Conservation (phyloP, 2,329 filamentous ascomycete genomes). For the Dactylellina leptospora region DNA sequence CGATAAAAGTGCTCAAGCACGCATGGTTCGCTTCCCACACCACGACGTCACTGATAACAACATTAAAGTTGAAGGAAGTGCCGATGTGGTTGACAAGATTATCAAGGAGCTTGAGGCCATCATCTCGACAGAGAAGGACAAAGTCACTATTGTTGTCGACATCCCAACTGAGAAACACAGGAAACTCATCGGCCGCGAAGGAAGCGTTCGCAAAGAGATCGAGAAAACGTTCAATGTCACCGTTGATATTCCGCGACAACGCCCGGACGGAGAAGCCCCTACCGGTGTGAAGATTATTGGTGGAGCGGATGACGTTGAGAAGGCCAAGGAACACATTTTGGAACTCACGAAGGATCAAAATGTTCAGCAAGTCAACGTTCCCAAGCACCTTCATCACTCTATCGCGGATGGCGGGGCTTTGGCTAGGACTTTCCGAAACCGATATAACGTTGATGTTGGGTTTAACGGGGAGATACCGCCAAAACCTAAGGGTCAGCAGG, state of each 20-base stretch:
- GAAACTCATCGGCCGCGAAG: conserved; percentile 87
- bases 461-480: conserved; percentile 82
- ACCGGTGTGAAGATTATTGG: conserved; percentile 88
- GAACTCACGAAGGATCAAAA: conserved; percentile 83
- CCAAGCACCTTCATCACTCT: conserved; percentile 80
- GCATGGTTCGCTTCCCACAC: conserved; percentile 93
- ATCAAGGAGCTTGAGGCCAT: conserved; percentile 81
- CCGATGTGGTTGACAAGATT: conserved; percentile 87
- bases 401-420: conserved; percentile 90
- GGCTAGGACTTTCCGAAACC: conserved; percentile 87
- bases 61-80: conserved; percentile 88
- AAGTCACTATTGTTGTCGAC: conserved; percentile 79
- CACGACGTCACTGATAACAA: conserved; percentile 81
- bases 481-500: conserved; percentile 65
- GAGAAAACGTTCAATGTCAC: conserved; percentile 86
- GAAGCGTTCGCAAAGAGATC: conserved; percentile 83
- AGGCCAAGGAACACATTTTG: conserved; percentile 85
- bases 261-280: conserved; percentile 69
- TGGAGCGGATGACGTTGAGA: conserved; percentile 77
- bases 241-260: conserved; percentile 90
- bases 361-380: conserved; percentile 85
- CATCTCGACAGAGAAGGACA: conserved; percentile 82
- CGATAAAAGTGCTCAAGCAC: conserved; percentile 81
- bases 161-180: conserved; percentile 90
- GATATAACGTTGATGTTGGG: conserved; percentile 88